phyloP scores from a whole-genome alignment of 139 green algal genomes.

The Chlamydomonas asymmetrica region DNA sequence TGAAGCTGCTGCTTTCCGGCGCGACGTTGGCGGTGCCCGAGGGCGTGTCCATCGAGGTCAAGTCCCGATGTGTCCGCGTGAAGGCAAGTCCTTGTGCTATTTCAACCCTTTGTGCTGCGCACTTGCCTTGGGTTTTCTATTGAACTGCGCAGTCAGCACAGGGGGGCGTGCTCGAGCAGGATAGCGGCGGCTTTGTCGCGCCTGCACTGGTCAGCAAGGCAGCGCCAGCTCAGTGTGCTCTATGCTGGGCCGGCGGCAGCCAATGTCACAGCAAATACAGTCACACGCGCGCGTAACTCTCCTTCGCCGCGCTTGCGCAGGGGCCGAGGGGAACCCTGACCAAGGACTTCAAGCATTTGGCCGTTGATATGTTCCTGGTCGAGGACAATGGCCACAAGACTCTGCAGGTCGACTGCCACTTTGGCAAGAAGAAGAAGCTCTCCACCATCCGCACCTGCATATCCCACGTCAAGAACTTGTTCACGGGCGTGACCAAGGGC shows the following conservation, averaged over 20 bases:
- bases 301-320: constrained; percentile 33
- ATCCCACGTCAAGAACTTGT: constrained; percentile 91
- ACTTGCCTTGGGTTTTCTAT: no score
- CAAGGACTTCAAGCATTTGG: constrained; percentile 87
- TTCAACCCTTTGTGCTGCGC: no score
- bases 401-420: constrained; percentile 84
- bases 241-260: no score
- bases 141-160: no score
- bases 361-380: constrained; percentile 85
- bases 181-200: no score
- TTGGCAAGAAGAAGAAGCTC: constrained; percentile 89
- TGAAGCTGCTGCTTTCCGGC: constrained; percentile 77
- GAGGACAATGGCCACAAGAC: constrained; percentile 73
- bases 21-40: constrained; percentile 64
- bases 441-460: constrained; percentile 88
- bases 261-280: no score
- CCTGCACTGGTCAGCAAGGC: no score
- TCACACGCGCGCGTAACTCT: neutral
- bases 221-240: no score
- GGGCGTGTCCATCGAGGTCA: constrained; percentile 59
- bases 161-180: no score
- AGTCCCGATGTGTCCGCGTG: constrained; percentile 55
- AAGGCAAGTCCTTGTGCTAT: no score
- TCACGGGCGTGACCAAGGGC: constrained; percentile 85
- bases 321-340: constrained; percentile 73